These are phyloP conservation scores for Dothiorella sarmentorum DNA, from an alignment of 2,329 filamentous ascomycete genomes.

Conservation along the genomic window DNA sequence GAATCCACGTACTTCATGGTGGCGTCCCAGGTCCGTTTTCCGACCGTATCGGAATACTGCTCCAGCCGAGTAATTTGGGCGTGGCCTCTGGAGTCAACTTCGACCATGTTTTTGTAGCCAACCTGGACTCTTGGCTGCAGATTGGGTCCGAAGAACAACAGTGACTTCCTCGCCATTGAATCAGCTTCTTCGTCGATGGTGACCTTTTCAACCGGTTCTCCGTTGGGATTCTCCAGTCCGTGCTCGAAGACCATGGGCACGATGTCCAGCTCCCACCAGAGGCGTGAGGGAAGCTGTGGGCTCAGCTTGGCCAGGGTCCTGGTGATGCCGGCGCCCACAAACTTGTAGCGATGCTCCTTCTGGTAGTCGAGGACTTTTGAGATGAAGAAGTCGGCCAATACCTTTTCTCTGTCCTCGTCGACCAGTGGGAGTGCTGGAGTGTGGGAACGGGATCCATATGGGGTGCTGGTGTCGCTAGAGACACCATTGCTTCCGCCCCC, in stretches of 20 bases:
- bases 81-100: constrained; percentile 65
- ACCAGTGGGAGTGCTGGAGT: constrained; percentile 5
- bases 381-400: constrained; percentile 59
- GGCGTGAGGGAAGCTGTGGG: constrained; percentile 63
- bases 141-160: constrained; percentile 71
- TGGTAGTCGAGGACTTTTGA: constrained; percentile 57
- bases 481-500: constrained; percentile 5
- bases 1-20: constrained; percentile 61
- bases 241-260: constrained; percentile 62
- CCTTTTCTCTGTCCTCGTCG: constrained; percentile 21
- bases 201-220: constrained; percentile 35
- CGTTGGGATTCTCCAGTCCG: constrained; percentile 18
- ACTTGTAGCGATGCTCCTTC: constrained; percentile 65
- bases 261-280: constrained; percentile 76
- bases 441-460: constrained; percentile 21
- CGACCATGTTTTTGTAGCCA: constrained; percentile 64
- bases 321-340: constrained; percentile 70
- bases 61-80: constrained; percentile 57
- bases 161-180: constrained; percentile 74
- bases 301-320: constrained; percentile 56
- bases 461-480: constrained; percentile 14
- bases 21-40: constrained; percentile 61
- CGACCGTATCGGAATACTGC: constrained; percentile 61
- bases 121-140: constrained; percentile 65
- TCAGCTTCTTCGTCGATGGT: constrained; percentile 78